These are phyloP conservation scores for Sporobolomyces pararoseus DNA, from an alignment of 768 basidiomycete genomes.

Conservation along the genomic window DNA sequence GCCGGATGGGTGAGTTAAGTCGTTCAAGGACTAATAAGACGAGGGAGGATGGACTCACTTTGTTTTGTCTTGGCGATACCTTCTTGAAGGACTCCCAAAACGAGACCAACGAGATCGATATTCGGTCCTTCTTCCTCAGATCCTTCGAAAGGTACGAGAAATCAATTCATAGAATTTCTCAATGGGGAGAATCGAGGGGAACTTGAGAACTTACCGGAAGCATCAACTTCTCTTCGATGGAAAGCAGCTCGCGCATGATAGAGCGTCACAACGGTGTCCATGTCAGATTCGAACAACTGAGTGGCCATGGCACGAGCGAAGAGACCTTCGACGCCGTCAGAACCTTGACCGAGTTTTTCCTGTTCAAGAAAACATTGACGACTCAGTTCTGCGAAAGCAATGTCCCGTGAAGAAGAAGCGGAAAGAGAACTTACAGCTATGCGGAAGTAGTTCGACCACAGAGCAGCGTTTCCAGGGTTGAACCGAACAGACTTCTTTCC, in stretches of 20 bases:
- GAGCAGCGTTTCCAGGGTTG: conserved; percentile 1
- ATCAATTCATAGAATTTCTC: neutral
- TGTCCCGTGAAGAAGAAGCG: too few species aligned
- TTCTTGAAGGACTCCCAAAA: conserved; percentile 57
- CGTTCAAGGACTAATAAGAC: conserved; percentile 50
- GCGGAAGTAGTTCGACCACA: conserved; percentile 22
- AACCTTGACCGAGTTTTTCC: conserved; percentile 16
- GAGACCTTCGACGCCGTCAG: conserved; percentile 25
- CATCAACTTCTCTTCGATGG: conserved; percentile 34
- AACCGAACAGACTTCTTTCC: conserved; percentile 29
- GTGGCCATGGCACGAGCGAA: conserved; percentile 31
- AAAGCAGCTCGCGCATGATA: conserved; percentile 57
- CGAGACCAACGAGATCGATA: neutral
- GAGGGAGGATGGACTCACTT: conserved; percentile 51
- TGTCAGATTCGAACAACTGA: conserved; percentile 51
- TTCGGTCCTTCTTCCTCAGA: conserved; percentile 14
- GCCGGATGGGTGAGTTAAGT: too few species aligned
- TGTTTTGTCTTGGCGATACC: conserved; percentile 63
- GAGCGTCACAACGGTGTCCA: conserved; percentile 64
- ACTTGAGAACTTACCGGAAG: neutral
- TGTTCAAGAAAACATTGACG: neutral
- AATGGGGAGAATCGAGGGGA: neutral
- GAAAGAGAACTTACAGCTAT: conserved; percentile 17
- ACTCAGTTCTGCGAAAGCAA: too few species aligned
- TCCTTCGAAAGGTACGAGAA: neutral